A percentile compares a stretch with the other conserved stretches of the same genome.
phyloP scores from a whole-genome alignment of 129 eudicot genomes.

The Dittrichia graveolens region DNA sequence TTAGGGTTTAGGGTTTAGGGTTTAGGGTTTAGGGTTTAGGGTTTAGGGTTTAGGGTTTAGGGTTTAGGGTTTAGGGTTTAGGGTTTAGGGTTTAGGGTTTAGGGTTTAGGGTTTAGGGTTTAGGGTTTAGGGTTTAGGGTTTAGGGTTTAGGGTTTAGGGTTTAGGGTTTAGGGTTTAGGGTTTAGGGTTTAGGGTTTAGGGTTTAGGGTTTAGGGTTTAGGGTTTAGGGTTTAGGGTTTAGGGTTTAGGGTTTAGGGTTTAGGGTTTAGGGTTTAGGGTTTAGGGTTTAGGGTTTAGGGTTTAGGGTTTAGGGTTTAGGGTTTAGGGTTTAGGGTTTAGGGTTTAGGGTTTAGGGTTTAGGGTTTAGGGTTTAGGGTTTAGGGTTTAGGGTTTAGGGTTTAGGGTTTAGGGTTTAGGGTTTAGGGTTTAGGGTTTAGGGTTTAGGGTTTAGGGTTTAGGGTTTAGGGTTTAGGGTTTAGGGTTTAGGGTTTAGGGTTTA shows the following conservation, averaged over 20 bases:
- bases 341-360: constrained; percentile 19
- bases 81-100: constrained; percentile 24
- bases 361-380: constrained; percentile 21
- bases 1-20: neutral
- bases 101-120: constrained; percentile 16
- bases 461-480: too few relatives aligned
- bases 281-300: constrained; percentile 28
- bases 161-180: constrained; percentile 20
- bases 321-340: constrained; percentile 30
- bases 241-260: constrained; percentile 13
- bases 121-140: neutral
- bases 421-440: too few relatives aligned
- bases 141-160: constrained; percentile 21
- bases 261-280: constrained; percentile 15
- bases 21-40: neutral
- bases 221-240: constrained; percentile 12
- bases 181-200: constrained; percentile 10
- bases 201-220: constrained; percentile 14
- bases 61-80: constrained; percentile 26
- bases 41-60: constrained; percentile 1
- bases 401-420: too few relatives aligned
- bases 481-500: too few relatives aligned
- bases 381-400: constrained; percentile 21
- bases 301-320: constrained; percentile 30
- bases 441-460: too few relatives aligned